Evolutionary conservation across 345 rosid genomes (phyloP), one percentile per base, ranked within the genome.

Genomic region (Garcia nutans): DNA sequence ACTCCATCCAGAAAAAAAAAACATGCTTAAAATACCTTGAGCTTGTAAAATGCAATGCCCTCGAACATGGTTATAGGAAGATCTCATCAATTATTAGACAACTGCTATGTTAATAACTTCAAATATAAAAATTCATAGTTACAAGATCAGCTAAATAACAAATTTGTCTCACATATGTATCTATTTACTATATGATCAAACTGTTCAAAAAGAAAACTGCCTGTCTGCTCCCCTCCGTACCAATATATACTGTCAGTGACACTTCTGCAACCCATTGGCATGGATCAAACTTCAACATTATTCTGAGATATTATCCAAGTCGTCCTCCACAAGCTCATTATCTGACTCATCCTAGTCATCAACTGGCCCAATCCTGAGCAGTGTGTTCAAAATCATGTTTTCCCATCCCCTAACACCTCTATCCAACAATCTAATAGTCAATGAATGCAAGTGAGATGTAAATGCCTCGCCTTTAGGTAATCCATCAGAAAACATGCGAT

Each of bases 391-490:
- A n/a, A 82, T 61, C 57, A 80, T 76, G 49, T 82, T 77, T 65
- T 80, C 84, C 83, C 86, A 83, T 73, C 81, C 74, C 80, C 85
- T 82, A n/a, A 41, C 42, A 10, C 85, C 81, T 73, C 85, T 67
- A 31, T 76, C 77, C 76, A 79, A 33, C 74, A 84, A 52, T 65
- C 75, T 78, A 10, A 56, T 67, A 2, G 81, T 68, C 31, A 83
- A 64, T 10, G 65, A 37, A 9, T 72, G 75, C 71, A 72, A 52
- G 22, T 74, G 75, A 65, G 77, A 70, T 5, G 61, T 45, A 15
- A 61, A 41, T 4, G 20, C 54, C 44, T 64, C 71, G 10, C 59
- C 61, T n/a, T 65, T 37, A 9, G 19, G 31, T 28, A 63, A 68
- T 44, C 50, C 17, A 9, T 47, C 31, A 28, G 72, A 47, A 28